These are phyloP conservation scores for Claviceps purpurea DNA, from an alignment of 2,329 filamentous ascomycete species.

Conservation along the genomic window DNA sequence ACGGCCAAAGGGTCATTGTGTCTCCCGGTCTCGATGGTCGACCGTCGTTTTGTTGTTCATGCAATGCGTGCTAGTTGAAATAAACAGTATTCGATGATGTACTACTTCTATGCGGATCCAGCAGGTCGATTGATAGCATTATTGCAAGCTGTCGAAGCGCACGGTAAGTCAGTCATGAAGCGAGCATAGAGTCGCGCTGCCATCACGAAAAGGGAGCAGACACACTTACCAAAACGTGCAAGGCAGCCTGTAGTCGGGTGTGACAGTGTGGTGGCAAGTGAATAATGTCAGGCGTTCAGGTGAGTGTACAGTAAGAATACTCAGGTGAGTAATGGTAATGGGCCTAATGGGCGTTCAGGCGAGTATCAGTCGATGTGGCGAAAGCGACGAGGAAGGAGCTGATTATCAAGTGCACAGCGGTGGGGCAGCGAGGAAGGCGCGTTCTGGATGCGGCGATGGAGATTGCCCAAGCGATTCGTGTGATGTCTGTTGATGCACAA, in stretches of 20 bases:
- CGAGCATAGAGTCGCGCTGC: background rate
- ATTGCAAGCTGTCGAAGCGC: conserved; percentile 1
- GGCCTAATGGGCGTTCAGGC: no score
- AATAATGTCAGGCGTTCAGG: background rate
- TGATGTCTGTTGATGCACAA: background rate
- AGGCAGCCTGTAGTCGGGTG: background rate
- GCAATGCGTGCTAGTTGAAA: conserved; percentile 1
- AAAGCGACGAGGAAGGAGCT: background rate
- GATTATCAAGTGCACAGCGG: background rate
- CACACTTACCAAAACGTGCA: background rate
- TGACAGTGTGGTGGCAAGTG: background rate
- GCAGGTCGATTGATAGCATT: conserved; percentile 5
- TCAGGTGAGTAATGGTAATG: no score
- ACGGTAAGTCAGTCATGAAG: background rate
- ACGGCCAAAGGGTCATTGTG: conserved; percentile 71
- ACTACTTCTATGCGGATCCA: background rate
- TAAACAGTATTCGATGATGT: background rate
- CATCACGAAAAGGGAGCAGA: background rate
- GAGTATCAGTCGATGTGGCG: no score
- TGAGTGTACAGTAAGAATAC: no score
- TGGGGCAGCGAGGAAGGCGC: background rate
- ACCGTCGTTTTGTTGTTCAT: background rate
- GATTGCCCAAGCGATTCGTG: background rate
- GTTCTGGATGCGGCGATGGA: background rate
- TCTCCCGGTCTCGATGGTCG: background rate